These are phyloP conservation scores for Colletotrichum sp. DNA, from an alignment of 2,329 filamentous ascomycete species.

Conservation along the genomic window DNA sequence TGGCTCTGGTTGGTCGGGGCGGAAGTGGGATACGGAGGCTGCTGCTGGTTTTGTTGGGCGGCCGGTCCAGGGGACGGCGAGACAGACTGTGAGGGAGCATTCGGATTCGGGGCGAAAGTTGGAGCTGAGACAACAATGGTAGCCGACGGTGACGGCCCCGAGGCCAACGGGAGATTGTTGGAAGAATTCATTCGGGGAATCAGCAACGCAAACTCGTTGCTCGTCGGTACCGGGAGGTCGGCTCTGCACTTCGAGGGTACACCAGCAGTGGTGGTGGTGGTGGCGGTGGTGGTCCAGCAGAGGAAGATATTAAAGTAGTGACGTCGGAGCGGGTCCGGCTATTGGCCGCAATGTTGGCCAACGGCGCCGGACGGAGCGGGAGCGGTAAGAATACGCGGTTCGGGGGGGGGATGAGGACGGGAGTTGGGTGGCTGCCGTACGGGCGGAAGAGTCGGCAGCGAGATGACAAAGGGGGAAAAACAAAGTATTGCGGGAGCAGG, in stretches of 20 bases:
- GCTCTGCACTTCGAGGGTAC: background rate
- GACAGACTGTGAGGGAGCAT: background rate
- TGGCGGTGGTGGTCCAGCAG: background rate
- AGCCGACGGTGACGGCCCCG: background rate
- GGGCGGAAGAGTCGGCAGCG: background rate
- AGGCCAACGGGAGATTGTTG: background rate
- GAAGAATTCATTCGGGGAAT: background rate
- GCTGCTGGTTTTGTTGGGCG: background rate
- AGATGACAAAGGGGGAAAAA: background rate
- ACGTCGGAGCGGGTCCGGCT: conserved; percentile 20
- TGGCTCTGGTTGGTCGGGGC: conserved; percentile 23
- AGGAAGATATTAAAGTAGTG: background rate
- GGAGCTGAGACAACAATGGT: conserved; percentile 8
- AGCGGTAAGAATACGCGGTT: background rate
- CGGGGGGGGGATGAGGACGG: background rate
- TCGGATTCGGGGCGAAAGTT: background rate
- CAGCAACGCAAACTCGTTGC: background rate
- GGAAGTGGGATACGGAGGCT: background rate
- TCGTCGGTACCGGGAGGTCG: background rate
- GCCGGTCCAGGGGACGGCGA: conserved; percentile 4
- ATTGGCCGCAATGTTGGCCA: conserved; percentile 6
- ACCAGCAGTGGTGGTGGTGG: background rate
- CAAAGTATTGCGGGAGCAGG: background rate
- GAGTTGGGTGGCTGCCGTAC: background rate
- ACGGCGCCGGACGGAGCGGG: conserved; percentile 6